Evolutionary conservation across 2,329 filamentous ascomycete genomes (phyloP).

Genomic region (Emmonsia crescens): DNA sequence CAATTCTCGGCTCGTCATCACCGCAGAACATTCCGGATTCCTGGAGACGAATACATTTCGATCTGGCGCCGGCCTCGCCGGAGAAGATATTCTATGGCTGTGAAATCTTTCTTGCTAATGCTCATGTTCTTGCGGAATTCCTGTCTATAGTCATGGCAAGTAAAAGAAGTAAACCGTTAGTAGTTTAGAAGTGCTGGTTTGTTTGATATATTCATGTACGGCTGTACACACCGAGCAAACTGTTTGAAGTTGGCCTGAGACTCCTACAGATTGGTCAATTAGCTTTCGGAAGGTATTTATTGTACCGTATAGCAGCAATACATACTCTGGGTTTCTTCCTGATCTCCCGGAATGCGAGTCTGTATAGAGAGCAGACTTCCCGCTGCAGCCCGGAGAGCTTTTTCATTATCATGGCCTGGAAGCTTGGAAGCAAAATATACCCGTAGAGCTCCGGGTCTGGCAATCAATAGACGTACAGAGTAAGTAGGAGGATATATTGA

Average conservation of each 20-base stretch:
- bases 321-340: slow-evolving; percentile 65
- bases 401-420: not conserved
- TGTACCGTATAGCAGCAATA: not conserved
- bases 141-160: slow-evolving; percentile 35
- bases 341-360: slow-evolving; percentile 70
- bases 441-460: not conserved
- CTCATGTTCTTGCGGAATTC: slow-evolving; percentile 64
- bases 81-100: slow-evolving; percentile 72
- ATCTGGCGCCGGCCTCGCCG: slow-evolving; percentile 73
- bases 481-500: not conserved
- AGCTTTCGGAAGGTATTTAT: not conserved
- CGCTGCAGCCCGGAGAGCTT: slow-evolving; percentile 73
- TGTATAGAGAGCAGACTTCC: slow-evolving; percentile 77
- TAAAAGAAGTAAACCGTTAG: not conserved
- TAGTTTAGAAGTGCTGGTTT: not conserved
- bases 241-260: slow-evolving; percentile 31
- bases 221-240: slow-evolving; percentile 30
- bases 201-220: not conserved
- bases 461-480: not conserved
- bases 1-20: not conserved
- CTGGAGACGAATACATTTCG: slow-evolving; percentile 67
- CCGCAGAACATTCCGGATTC: slow-evolving; percentile 61
- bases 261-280: slow-evolving; percentile 21
- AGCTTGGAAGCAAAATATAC: not conserved
- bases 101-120: slow-evolving; percentile 75